Conservation (phyloP, 2,329 filamentous ascomycete genomes). For the Xylogone sp. region DNA sequence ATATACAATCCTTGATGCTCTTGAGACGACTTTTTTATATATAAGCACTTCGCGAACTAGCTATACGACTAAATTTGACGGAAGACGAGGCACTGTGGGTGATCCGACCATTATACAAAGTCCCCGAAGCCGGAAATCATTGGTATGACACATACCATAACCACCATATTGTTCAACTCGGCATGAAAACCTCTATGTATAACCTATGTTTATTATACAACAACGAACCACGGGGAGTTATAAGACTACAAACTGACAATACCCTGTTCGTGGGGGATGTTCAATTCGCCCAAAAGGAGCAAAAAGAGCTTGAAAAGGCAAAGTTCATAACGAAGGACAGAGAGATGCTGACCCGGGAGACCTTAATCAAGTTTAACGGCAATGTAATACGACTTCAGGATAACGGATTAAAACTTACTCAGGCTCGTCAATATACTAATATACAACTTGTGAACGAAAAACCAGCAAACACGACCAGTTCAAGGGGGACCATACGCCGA, state of each 20-base stretch:
- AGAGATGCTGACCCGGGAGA: neutral
- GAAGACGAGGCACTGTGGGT: neutral
- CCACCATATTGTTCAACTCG: slow-evolving; percentile 4
- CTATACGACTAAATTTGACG: neutral
- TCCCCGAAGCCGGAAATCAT: slow-evolving; percentile 8
- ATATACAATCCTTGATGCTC: slow-evolving; percentile 6
- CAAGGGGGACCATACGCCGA: neutral
- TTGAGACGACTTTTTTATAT: slow-evolving; percentile 10
- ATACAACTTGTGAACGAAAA: slow-evolving; percentile 1
- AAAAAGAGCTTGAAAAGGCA: slow-evolving; percentile 6
- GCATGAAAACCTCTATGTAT: slow-evolving; percentile 5
- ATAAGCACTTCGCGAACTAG: neutral
- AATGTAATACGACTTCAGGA: neutral
- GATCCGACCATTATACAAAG: slow-evolving; percentile 8
- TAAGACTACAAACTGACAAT: slow-evolving; percentile 10
- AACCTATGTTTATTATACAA: neutral
- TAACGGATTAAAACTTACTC: neutral
- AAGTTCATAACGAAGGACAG: slow-evolving; percentile 6
- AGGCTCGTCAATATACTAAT: neutral
- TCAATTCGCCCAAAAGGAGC: neutral
- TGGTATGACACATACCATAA: slow-evolving; percentile 9
- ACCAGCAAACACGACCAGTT: neutral
- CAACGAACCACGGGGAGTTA: neutral
- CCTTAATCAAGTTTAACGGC: neutral
- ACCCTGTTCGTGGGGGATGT: slow-evolving; percentile 6